Evolutionary conservation across 345 rosid genomes (phyloP).

Genomic region (Eucalyptus urophylla): DNA sequence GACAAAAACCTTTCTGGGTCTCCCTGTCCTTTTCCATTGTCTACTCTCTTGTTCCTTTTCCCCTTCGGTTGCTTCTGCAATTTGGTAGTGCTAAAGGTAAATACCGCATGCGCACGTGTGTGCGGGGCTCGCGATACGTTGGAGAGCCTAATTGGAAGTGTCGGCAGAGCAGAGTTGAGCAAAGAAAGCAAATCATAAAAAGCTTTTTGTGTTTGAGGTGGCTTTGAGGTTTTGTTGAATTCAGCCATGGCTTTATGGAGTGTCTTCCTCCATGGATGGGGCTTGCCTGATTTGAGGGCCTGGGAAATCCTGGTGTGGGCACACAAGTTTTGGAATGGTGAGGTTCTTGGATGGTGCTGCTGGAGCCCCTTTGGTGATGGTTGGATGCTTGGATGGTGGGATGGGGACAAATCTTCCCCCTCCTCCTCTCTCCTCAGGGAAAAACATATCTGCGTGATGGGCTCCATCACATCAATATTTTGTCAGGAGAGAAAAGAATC

Average conservation of each 20-base stretch:
- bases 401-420: neutral
- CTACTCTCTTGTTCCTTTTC: neutral
- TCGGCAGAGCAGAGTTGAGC: neutral
- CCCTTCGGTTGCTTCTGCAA: neutral
- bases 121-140: neutral
- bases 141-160: neutral
- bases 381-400: neutral
- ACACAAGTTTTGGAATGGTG: neutral
- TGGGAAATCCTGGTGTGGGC: neutral
- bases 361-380: neutral
- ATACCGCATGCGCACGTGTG: neutral
- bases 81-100: neutral
- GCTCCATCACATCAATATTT: neutral
- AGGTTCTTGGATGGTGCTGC: neutral
- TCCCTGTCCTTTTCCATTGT: neutral
- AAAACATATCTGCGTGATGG: neutral
- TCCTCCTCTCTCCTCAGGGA: neutral
- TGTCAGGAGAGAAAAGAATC: neutral
- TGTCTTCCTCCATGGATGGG: neutral
- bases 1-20: neutral
- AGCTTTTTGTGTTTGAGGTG: neutral
- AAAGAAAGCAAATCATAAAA: neutral
- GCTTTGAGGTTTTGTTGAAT: neutral
- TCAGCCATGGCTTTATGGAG: neutral
- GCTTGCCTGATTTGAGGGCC: neutral